Conservation (phyloP, 2,329 filamentous ascomycete genomes). For the Tolypocladium endophyticum region DNA sequence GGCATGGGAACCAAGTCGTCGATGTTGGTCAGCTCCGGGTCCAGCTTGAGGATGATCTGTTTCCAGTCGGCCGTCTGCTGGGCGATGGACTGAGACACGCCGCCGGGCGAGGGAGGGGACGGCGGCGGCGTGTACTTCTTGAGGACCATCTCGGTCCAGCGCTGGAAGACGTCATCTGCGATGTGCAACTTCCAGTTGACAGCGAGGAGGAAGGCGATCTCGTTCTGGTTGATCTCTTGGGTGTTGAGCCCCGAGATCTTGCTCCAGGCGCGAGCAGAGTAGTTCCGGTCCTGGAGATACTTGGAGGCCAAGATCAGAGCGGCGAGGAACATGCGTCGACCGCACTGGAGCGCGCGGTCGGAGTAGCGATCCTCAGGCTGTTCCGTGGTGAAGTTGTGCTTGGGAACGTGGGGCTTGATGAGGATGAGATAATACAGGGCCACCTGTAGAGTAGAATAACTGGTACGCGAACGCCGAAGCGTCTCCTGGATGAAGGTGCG, state of each 20-base stretch:
- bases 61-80: constrained; percentile 47
- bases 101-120: constrained; percentile 44
- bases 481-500: constrained; percentile 98
- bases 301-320: constrained; percentile 94
- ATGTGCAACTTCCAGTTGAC: constrained; percentile 96
- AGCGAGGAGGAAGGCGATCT: constrained; percentile 80
- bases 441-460: constrained; percentile 95
- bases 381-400: constrained; percentile 76
- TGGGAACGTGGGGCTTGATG: constrained; percentile 82
- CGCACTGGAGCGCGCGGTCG: constrained; percentile 80
- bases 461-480: constrained; percentile 83
- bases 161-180: constrained; percentile 75
- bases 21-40: constrained; percentile 48
- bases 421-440: constrained; percentile 93
- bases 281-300: constrained; percentile 96
- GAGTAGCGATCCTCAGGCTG: constrained; percentile 63
- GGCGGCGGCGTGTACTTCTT: constrained; percentile 73
- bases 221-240: constrained; percentile 91
- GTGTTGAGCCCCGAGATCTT: constrained; percentile 97
- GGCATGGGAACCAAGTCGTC: constrained; percentile 35
- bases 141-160: constrained; percentile 88
- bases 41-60: constrained; percentile 44
- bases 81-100: constrained; percentile 28
- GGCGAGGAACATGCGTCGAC: constrained; percentile 92
- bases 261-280: constrained; percentile 94